A percentile compares a stretch with the other conserved stretches of the same genome.
Evolutionary conservation across 345 rosid genomes (phyloP).

Genomic region (Noccaea bulbosa): DNA sequence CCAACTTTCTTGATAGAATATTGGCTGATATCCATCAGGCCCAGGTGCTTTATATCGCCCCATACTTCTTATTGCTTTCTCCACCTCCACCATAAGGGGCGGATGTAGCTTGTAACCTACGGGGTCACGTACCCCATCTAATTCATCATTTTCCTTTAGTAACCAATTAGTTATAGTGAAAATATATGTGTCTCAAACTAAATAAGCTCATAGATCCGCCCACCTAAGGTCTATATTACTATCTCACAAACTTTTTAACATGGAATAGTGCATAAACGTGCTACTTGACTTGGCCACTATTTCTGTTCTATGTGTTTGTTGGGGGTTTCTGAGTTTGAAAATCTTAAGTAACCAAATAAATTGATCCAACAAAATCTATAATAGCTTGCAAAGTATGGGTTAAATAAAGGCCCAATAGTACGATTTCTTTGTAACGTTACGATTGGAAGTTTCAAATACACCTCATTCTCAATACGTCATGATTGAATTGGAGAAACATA

Average conservation of each 20-base stretch:
- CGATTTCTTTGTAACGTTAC: neutral
- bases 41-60: too few species aligned
- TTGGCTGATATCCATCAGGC: too few species aligned
- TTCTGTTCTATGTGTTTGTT: neutral
- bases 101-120: too few species aligned
- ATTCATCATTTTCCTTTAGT: too few species aligned
- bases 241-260: neutral
- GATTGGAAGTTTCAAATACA: conserved; percentile 1
- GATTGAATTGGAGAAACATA: conserved; percentile 34
- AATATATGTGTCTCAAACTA: too few species aligned
- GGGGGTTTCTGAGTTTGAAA: neutral
- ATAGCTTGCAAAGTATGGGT: neutral
- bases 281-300: neutral
- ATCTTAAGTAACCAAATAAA: neutral
- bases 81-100: too few species aligned
- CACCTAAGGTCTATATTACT: neutral
- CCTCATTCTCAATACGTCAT: neutral
- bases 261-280: neutral
- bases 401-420: conserved; percentile 1
- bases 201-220: too few species aligned
- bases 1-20: too few species aligned
- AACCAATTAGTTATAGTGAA: too few species aligned
- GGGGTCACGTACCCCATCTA: too few species aligned
- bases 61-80: too few species aligned
- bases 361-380: conserved; percentile 10